Evolutionary conservation across 2,329 filamentous ascomycete species (phyloP).

Genomic region (Thielaviopsis ethacetica): DNA sequence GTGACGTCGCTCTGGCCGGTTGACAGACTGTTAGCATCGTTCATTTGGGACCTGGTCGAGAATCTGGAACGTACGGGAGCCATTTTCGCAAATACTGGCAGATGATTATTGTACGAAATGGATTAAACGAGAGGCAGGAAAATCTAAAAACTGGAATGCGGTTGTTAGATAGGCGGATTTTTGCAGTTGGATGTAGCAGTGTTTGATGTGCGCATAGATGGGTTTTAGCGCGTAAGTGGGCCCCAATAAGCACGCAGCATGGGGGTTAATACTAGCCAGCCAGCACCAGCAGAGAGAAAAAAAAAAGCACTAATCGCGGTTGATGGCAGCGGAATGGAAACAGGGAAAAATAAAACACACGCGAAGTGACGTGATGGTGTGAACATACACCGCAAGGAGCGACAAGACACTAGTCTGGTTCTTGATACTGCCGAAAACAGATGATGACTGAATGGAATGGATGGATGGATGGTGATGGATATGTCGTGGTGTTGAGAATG

Average conservation of each 20-base stretch:
- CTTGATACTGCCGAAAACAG: not conserved
- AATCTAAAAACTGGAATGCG: not conserved
- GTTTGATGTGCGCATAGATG: not conserved
- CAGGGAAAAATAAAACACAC: not conserved
- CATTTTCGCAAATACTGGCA: slow-evolving; percentile 17
- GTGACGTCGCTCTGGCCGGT: slow-evolving; percentile 12
- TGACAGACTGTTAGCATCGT: not conserved
- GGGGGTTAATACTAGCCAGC: not conserved
- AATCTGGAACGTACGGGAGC: slow-evolving; percentile 22
- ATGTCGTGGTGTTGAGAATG: not conserved
- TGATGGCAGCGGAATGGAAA: no score
- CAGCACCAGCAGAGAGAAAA: not conserved
- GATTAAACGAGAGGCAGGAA: slow-evolving; percentile 3
- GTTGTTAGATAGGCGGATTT: not conserved
- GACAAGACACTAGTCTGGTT: not conserved
- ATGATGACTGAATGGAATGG: not conserved
- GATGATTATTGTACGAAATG: slow-evolving; percentile 5
- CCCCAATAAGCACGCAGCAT: not conserved
- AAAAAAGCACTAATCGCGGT: not conserved
- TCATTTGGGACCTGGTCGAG: not conserved
- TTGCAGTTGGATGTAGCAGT: not conserved
- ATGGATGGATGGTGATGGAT: not conserved
- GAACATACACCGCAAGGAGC: not conserved
- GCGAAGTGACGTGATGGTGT: not conserved
- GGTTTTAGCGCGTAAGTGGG: not conserved